Evolutionary conservation across 768 basidiomycete species (phyloP), one percentile per base, ranked within the genome.

Genomic region (Auricularia sp.): DNA sequence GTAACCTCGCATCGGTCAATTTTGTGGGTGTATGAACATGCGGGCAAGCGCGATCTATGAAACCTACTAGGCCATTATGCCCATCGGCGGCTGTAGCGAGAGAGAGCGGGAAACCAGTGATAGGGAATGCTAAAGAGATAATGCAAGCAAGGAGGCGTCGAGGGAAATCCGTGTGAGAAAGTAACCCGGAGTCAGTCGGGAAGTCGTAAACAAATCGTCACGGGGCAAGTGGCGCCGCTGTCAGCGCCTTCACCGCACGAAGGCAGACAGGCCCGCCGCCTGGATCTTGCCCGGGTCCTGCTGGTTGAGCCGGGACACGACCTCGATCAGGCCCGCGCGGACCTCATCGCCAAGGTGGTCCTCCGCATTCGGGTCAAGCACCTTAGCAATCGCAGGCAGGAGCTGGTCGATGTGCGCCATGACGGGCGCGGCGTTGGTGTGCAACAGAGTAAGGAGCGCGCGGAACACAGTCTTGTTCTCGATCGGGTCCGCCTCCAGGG

Each of bases 401-500:
- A 99, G 78, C 63, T 81, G 81, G 71, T 96, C 92, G 71, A 98
- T 81, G 78, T 87, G 84, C 2, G 88, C 85, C 47, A 84, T 80
- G 42, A 98, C 81, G 1, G 83, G 78, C 59, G 84, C 80, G 14
- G 90, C 85, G 71, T 88, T 83, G n/a, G 80, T 83, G 67, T 84
- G 83, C 84, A 94, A 93, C 61, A 98, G 81, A 68, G 87, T 81
- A 85, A 98, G 92, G 70, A 99, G 80, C 5, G 91, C 88, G 35
- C 86, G 84, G 83, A 96, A 96, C 54, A 94, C 85, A 1, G 94
- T 87, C 44, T 85, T 81, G 76, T 97, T 96, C 77, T 98, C 97
- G 67, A 94, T 83, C 69, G 79, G 83, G 76, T 99, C 97, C 73
- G 91, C 86, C 73, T 86, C 87, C 67, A 98, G 78, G 6, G 97